Evolutionary conservation across 192 early-diverging fungal species (phyloP), one percentile per base, ranked within the genome.

Genomic region (Backusella tuberculispora): DNA sequence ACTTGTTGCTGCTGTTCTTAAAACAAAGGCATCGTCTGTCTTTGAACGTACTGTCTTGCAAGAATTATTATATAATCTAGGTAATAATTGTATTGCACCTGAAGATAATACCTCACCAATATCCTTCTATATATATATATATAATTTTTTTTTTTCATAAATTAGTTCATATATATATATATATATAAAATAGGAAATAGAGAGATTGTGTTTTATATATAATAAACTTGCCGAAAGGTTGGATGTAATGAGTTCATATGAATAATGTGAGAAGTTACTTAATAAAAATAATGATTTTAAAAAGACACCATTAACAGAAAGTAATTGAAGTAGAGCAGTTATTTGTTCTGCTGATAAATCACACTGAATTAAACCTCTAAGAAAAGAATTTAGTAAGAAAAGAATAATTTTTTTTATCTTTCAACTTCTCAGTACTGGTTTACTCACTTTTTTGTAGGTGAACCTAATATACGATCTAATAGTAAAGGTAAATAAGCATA

Each of bases 1-100:
- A 6, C 37, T 67, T 17, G 66, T 67, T 5, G 66, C 66, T 12
- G 66, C 38, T 38, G 66, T 67, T 42, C 66, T 15, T n/a, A 67
- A 42, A 24, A 42, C 66, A 17, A 67, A 42, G 4, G 66, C n/a
- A 19, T 67, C 41, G 41, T 67, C 41, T 3, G 38, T 43, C 4
- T 21, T 41, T 7, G 66, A 42, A n/a, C 21, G 53, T 8, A 43
- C 66, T 12, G 41, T 38, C 38, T 67, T 43, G 1, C 38, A 67
- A 38, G 38, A 17, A 42, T 67, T 67, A 5, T 42, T 21, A 21
- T 67, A 67, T 7, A 67, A n/a, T 67, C 41, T 17, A 42, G 66
- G 66, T 21, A 67, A 6, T 12, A 67, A 17, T 4, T 67, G 40
- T 43, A 41, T 40, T 24, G 66, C 37, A 21, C 66, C 66, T 41